Evolutionary conservation across 305 asterid species (phyloP).

Genomic region (Fraxinus velutina): DNA sequence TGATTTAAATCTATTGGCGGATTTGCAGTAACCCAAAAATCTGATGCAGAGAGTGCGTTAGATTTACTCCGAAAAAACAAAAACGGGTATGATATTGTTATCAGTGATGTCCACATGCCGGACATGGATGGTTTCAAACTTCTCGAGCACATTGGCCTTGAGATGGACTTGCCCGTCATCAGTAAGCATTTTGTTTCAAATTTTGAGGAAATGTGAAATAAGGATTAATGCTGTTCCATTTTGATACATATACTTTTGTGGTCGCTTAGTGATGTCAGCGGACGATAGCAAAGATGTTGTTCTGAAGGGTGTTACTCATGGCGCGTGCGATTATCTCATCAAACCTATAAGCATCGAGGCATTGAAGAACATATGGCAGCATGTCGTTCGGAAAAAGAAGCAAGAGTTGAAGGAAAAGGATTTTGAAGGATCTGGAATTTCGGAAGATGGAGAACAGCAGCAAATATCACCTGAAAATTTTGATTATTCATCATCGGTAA

Average conservation of each 20-base stretch:
- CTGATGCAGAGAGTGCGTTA: slow-evolving; percentile 19
- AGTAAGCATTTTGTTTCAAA: slow-evolving; percentile 18
- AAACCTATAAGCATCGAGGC: slow-evolving; percentile 28
- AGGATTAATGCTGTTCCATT: background rate
- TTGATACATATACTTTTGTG: background rate
- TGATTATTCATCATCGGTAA: slow-evolving; percentile 44
- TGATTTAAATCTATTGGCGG: background rate
- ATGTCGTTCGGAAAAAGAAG: slow-evolving; percentile 25
- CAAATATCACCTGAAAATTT: slow-evolving; percentile 35
- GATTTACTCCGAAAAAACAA: slow-evolving; percentile 12
- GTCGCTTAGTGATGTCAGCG: slow-evolving; percentile 26
- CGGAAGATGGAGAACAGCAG: slow-evolving; percentile 42
- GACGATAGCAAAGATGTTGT: slow-evolving; percentile 11
- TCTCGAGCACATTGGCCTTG: slow-evolving; percentile 21
- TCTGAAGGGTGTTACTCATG: slow-evolving; percentile 25
- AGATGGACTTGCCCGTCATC: slow-evolving; percentile 30
- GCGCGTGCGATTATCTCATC: slow-evolving; percentile 31
- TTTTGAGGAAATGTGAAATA: background rate
- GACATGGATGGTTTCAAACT: slow-evolving; percentile 34
- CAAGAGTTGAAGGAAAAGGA: slow-evolving; percentile 7
- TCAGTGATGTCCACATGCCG: slow-evolving; percentile 28
- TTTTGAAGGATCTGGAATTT: slow-evolving; percentile 19
- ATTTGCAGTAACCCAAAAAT: background rate
- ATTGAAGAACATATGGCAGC: slow-evolving; percentile 30
- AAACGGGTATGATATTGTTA: slow-evolving; percentile 27